These are phyloP conservation scores for Pseudocercospora pini-densiflorae DNA, from an alignment of 2,329 filamentous ascomycete genomes.

Conservation along the genomic window DNA sequence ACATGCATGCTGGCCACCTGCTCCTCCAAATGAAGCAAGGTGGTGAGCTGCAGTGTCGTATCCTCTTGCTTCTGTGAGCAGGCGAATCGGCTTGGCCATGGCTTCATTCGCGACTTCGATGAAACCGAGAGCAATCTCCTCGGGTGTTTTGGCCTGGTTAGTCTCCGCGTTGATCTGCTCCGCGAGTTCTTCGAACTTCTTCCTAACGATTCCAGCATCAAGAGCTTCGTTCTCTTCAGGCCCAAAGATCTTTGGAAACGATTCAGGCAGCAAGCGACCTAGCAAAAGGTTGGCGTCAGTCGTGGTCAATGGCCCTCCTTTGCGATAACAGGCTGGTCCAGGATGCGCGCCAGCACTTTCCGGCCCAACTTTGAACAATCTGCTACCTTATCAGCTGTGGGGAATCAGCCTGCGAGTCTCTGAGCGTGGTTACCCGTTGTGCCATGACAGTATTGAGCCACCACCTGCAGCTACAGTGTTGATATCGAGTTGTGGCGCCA, in stretches of 20 bases:
- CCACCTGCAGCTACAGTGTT: slow-evolving; percentile 51
- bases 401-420: slow-evolving; percentile 49
- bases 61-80: slow-evolving; percentile 84
- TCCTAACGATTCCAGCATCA: slow-evolving; percentile 25
- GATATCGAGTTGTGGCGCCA: slow-evolving; percentile 41
- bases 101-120: slow-evolving; percentile 83
- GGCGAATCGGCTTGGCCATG: slow-evolving; percentile 84
- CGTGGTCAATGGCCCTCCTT: slow-evolving; percentile 42
- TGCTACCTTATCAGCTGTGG: slow-evolving; percentile 55
- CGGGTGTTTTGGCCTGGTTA: slow-evolving; percentile 63
- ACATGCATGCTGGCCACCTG: slow-evolving; percentile 84
- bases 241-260: slow-evolving; percentile 43
- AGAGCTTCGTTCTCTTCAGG: slow-evolving; percentile 36
- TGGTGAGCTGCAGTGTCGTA: slow-evolving; percentile 84
- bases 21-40: slow-evolving; percentile 84
- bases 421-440: slow-evolving; percentile 42
- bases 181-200: slow-evolving; percentile 26
- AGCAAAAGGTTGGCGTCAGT: slow-evolving; percentile 44
- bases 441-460: slow-evolving; percentile 46
- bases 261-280: slow-evolving; percentile 38
- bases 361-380: slow-evolving; percentile 24
- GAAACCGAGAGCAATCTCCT: slow-evolving; percentile 85
- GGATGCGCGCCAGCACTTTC: slow-evolving; percentile 36
- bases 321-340: slow-evolving; percentile 42
- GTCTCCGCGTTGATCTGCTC: slow-evolving; percentile 32